These are phyloP conservation scores for Hyaloscypha finlandica DNA, from an alignment of 495 filamentous ascomycete genomes.

Conservation along the genomic window DNA sequence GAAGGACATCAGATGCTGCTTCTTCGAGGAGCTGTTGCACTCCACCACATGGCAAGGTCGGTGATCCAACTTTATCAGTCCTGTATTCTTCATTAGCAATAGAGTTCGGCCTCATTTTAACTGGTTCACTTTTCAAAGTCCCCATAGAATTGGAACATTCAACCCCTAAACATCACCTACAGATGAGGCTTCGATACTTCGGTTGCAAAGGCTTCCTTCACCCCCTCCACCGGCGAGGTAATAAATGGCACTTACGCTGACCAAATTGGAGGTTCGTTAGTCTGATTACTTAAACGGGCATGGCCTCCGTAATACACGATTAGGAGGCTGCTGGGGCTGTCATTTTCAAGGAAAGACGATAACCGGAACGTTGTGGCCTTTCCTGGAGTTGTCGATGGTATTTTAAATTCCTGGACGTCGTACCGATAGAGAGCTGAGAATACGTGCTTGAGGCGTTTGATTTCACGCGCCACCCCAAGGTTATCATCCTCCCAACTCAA, in stretches of 20 bases:
- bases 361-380: neutral
- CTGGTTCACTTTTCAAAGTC: too few relatives aligned
- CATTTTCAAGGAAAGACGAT: neutral
- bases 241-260: neutral
- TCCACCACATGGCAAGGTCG: neutral
- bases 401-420: neutral
- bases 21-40: constrained; percentile 12
- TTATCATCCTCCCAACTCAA: constrained; percentile 37
- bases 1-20: constrained; percentile 4
- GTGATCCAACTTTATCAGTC: neutral
- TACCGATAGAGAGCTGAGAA: constrained; percentile 10
- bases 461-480: constrained; percentile 30
- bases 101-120: too few relatives aligned
- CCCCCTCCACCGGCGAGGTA: neutral
- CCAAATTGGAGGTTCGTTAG: neutral
- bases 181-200: too few relatives aligned
- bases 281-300: neutral
- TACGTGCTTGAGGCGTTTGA: constrained; percentile 19
- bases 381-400: neutral
- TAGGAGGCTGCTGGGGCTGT: neutral
- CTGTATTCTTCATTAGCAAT: constrained; percentile 15
- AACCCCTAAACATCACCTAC: too few relatives aligned
- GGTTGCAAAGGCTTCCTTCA: too few relatives aligned
- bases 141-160: too few relatives aligned
- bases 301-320: constrained; percentile 3